These are phyloP conservation scores for Sporopachydermia lactativora DNA, from an alignment of 805 yeast species.

Conservation along the genomic window DNA sequence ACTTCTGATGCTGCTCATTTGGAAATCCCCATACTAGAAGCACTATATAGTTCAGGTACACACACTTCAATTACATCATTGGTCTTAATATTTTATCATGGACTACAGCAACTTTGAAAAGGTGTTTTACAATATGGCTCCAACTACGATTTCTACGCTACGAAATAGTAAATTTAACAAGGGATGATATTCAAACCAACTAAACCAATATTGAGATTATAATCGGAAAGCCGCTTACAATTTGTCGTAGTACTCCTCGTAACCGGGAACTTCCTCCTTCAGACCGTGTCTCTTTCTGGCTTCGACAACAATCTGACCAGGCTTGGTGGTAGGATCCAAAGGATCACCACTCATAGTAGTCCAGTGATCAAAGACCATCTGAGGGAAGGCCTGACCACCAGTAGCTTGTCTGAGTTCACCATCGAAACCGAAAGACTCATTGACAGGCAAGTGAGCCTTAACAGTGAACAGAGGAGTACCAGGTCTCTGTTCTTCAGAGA, in stretches of 20 bases:
- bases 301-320: slow-evolving; percentile 48
- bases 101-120: no score
- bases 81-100: no score
- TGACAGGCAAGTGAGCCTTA: slow-evolving; percentile 99
- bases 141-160: no score
- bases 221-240: slow-evolving; percentile 20
- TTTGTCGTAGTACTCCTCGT: slow-evolving; percentile 87
- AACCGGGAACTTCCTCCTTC: slow-evolving; percentile 96
- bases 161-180: no score
- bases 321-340: slow-evolving; percentile 67
- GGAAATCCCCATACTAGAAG: no score
- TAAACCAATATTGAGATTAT: no score
- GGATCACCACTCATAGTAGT: slow-evolving; percentile 84
- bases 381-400: slow-evolving; percentile 99
- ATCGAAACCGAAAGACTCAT: slow-evolving; percentile 99
- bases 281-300: slow-evolving; percentile 93
- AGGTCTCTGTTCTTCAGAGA: slow-evolving; percentile 99
- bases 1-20: no score
- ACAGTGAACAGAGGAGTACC: slow-evolving; percentile 99
- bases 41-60: no score
- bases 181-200: no score
- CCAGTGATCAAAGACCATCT: slow-evolving; percentile 99
- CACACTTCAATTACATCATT: no score
- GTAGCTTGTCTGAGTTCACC: slow-evolving; percentile 99
- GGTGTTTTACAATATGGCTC: no score